phyloP scores from a whole-genome alignment of 768 basidiomycete species.

The Dendrothele bispora region DNA sequence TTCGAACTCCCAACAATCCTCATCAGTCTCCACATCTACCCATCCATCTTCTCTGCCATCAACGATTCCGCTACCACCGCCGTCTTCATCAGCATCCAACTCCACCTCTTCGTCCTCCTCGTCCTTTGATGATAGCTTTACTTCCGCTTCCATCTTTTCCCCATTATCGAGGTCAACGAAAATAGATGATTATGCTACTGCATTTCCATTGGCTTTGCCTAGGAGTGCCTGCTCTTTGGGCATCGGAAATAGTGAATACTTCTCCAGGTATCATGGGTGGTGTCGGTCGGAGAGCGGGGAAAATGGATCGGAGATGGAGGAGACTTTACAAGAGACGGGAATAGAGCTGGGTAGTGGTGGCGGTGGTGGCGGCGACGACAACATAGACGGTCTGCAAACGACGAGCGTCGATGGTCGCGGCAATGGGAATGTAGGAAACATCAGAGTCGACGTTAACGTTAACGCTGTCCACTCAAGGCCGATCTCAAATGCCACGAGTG shows the following conservation, averaged over 20 bases:
- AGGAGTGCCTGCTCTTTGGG: constrained; percentile 2
- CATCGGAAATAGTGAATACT: neutral
- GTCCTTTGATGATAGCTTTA: too few species aligned
- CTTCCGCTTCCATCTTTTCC: too few species aligned
- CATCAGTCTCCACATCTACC: too few species aligned
- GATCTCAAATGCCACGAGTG: too few species aligned
- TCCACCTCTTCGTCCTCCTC: constrained; percentile 45
- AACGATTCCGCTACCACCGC: too few species aligned
- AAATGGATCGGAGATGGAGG: constrained; percentile 7
- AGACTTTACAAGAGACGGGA: neutral
- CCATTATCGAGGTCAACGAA: constrained; percentile 37
- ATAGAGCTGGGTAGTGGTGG: constrained; percentile 1
- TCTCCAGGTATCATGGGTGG: constrained; percentile 9
- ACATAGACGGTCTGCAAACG: too few species aligned
- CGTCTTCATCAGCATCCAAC: constrained; percentile 32
- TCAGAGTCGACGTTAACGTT: too few species aligned
- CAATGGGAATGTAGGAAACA: too few species aligned
- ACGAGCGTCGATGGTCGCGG: too few species aligned
- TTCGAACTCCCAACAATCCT: neutral
- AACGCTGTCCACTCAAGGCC: too few species aligned
- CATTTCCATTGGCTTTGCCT: constrained; percentile 30
- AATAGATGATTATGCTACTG: constrained; percentile 40
- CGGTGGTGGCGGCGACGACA: constrained; percentile 1
- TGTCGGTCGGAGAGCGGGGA: constrained; percentile 7
- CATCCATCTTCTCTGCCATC: too few species aligned